Percentiles rank a stretch among this genome's conserved stretches.
Conservation (phyloP, 2,329 filamentous ascomycete species). For the Hypoxylon sp. region DNA sequence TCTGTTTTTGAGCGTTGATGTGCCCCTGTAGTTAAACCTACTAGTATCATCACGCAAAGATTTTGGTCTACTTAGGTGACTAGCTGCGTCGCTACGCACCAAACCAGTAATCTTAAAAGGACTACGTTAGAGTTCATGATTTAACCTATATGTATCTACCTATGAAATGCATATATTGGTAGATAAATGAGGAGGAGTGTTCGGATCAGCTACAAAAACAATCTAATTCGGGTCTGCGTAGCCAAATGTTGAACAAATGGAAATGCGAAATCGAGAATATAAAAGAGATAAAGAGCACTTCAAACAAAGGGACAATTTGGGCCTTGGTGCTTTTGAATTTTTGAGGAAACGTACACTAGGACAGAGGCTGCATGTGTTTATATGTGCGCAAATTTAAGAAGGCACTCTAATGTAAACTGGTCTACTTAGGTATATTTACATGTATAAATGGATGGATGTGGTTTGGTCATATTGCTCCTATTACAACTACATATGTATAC, state of each 20-base stretch:
- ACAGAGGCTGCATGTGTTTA: too few relatives aligned
- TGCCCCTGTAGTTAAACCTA: constrained; percentile 19
- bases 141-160: constrained; percentile 14
- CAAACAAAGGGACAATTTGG: too few relatives aligned
- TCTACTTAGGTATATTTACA: too few relatives aligned
- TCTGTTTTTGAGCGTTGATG: constrained; percentile 18
- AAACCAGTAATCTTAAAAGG: constrained; percentile 16
- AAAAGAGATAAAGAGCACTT: too few relatives aligned
- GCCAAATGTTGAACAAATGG: background rate
- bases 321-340: too few relatives aligned
- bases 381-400: too few relatives aligned
- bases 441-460: too few relatives aligned
- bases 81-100: background rate
- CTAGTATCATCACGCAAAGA: constrained; percentile 16
- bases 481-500: too few relatives aligned
- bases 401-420: too few relatives aligned
- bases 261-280: too few relatives aligned
- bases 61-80: constrained; percentile 8
- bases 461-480: too few relatives aligned
- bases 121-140: constrained; percentile 18
- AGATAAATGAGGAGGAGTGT: background rate
- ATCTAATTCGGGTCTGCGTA: background rate
- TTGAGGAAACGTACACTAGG: too few relatives aligned
- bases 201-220: background rate
- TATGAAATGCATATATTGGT: background rate